A percentile compares a stretch with the other conserved stretches of the same genome.
Evolutionary conservation across 2,329 filamentous ascomycete species (phyloP).

Genomic region (Neurospora sp.): DNA sequence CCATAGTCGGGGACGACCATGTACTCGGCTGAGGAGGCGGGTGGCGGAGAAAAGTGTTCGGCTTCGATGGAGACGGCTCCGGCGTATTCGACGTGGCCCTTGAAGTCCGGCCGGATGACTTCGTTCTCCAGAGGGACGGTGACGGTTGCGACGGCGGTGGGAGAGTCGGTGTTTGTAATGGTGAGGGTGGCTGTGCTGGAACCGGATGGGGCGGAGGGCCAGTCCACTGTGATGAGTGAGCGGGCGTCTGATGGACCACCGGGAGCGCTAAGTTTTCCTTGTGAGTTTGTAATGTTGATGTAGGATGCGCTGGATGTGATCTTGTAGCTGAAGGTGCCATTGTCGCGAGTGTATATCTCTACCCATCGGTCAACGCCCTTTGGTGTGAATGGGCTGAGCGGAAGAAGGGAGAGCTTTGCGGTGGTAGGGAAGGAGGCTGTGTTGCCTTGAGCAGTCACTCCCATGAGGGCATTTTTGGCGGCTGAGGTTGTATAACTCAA

Average conservation of each 20-base stretch:
- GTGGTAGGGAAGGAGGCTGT: conserved; percentile 40
- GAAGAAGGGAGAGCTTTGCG: conserved; percentile 10
- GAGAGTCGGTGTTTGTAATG: conserved; percentile 20
- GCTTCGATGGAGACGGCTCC: conserved; percentile 22
- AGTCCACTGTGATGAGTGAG: conserved; percentile 31
- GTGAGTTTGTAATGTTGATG: conserved; percentile 26
- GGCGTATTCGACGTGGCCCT: conserved; percentile 20
- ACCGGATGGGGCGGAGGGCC: conserved; percentile 28
- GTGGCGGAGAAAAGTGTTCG: conserved; percentile 13
- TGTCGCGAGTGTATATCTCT: conserved; percentile 35
- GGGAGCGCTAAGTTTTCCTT: conserved; percentile 22
- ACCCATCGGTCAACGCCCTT: conserved; percentile 28
- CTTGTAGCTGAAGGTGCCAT: conserved; percentile 27
- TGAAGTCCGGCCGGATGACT: conserved; percentile 14
- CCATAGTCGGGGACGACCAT: conserved; percentile 21
- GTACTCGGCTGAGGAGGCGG: conserved; percentile 15
- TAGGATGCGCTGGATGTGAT: conserved; percentile 28
- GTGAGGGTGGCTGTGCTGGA: conserved; percentile 23
- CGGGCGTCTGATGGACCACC: conserved; percentile 25
- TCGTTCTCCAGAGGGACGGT: conserved; percentile 31
- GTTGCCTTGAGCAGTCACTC: conserved; percentile 37
- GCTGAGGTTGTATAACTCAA: conserved; percentile 35
- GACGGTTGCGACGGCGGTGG: conserved; percentile 22
- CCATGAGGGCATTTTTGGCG: conserved; percentile 32
- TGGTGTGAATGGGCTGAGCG: conserved; percentile 21